Evolutionary conservation across 345 rosid genomes (phyloP).

Genomic region (Melaleuca quinquenervia): DNA sequence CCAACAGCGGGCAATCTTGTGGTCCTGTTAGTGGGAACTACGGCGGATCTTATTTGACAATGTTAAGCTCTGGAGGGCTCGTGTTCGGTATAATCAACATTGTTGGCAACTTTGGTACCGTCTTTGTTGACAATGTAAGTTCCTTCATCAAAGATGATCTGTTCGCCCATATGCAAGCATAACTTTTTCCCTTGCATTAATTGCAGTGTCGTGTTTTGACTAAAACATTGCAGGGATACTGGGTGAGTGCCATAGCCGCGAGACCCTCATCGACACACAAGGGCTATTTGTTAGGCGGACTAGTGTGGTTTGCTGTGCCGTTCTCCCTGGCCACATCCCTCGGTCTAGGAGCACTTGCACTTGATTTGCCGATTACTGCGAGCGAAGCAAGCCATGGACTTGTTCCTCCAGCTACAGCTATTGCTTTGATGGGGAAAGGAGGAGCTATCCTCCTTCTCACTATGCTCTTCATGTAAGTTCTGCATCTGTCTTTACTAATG

Average conservation of each 20-base stretch:
- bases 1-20: conserved; percentile 64
- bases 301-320: conserved; percentile 95
- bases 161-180: neutral
- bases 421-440: conserved; percentile 90
- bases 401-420: conserved; percentile 89
- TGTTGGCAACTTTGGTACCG: conserved; percentile 86
- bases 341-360: conserved; percentile 91
- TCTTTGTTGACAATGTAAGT: conserved; percentile 86
- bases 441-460: conserved; percentile 87
- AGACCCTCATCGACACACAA: conserved; percentile 87
- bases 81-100: conserved; percentile 85
- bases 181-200: neutral
- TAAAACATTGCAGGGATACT: conserved; percentile 50
- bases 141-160: neutral
- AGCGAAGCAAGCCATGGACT: conserved; percentile 77
- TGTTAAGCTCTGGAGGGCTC: conserved; percentile 90
- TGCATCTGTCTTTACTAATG: neutral
- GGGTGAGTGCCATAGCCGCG: conserved; percentile 98
- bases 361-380: conserved; percentile 62
- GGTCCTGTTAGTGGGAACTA: conserved; percentile 77
- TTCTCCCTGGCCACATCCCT: conserved; percentile 89
- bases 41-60: conserved; percentile 69
- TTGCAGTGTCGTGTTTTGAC: neutral
- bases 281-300: conserved; percentile 84
- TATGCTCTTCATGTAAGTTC: conserved; percentile 92